Evolutionary conservation across 1,139 yeast genomes (phyloP).

Genomic region (Kodamaea derodonti): DNA sequence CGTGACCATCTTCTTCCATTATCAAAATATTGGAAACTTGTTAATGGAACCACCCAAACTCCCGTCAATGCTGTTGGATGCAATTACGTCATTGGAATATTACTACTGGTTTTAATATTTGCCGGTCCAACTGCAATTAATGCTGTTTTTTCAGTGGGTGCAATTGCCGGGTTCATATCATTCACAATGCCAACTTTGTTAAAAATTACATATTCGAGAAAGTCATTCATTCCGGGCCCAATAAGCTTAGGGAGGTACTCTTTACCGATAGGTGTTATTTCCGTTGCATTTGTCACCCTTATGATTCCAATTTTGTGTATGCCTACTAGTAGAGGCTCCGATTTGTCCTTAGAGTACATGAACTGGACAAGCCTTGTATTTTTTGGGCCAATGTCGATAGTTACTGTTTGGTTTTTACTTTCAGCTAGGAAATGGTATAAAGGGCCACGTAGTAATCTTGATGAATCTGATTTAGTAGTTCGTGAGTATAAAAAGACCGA

Average conservation of each 20-base stretch:
- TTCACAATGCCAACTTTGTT: conserved; percentile 64
- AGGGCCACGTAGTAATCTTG: conserved; percentile 64
- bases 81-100: conserved; percentile 54
- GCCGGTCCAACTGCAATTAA: conserved; percentile 67
- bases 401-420: conserved; percentile 47
- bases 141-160: conserved; percentile 75
- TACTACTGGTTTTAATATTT: conserved; percentile 54
- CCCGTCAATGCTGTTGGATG: conserved; percentile 71
- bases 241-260: conserved; percentile 62
- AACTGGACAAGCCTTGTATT: conserved; percentile 73
- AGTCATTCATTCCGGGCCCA: conserved; percentile 63
- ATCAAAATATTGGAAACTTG: conserved; percentile 49
- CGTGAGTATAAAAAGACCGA: neutral
- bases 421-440: conserved; percentile 62
- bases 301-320: conserved; percentile 68
- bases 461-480: conserved; percentile 12
- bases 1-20: conserved; percentile 68
- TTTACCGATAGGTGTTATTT: conserved; percentile 39
- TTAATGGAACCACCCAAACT: conserved; percentile 53
- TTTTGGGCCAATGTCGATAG: conserved; percentile 60
- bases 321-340: conserved; percentile 52
- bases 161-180: conserved; percentile 67
- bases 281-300: conserved; percentile 45
- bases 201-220: conserved; percentile 52
- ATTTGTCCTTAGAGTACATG: conserved; percentile 48